Evolutionary conservation across 768 basidiomycete genomes (phyloP).

Genomic region (Calocera viscosa): DNA sequence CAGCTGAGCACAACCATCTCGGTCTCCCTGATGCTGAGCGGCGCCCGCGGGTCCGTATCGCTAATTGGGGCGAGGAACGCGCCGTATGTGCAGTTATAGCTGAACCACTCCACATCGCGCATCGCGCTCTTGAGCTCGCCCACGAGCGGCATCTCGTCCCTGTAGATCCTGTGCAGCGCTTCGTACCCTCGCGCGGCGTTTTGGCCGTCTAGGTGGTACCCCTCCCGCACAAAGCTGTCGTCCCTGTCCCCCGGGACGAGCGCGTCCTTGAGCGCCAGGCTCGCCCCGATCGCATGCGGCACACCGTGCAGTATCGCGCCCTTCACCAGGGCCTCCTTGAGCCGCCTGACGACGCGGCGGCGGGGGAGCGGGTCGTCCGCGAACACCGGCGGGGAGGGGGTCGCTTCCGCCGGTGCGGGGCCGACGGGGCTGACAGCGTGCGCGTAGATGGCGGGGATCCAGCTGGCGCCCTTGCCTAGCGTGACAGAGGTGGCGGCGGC

Average conservation of each 20-base stretch:
- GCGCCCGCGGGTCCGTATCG: not conserved
- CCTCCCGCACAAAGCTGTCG: not conserved
- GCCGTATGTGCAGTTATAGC: constrained; percentile 8
- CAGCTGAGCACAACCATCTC: constrained; percentile 9
- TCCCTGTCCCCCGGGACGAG: not conserved
- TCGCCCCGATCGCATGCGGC: constrained; percentile 1
- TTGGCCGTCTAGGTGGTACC: not conserved
- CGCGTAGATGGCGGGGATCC: not conserved
- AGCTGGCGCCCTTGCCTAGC: not conserved
- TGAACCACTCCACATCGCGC: constrained; percentile 6
- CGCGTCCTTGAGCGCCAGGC: constrained; percentile 3
- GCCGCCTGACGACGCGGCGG: not conserved
- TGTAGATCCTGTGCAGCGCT: not conserved
- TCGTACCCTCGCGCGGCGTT: not conserved
- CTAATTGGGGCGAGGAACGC: constrained; percentile 4
- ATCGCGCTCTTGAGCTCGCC: not conserved
- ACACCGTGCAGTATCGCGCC: constrained; percentile 9
- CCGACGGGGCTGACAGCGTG: not conserved
- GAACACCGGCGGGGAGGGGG: constrained; percentile 28
- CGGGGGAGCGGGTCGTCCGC: constrained; percentile 34
- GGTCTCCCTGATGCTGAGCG: constrained; percentile 4
- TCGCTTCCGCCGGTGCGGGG: not conserved
- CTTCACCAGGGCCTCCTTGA: constrained; percentile 10
- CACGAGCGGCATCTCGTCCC: constrained; percentile 4
- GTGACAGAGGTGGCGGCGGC: not conserved